A percentile compares a stretch with the other conserved stretches of the same genome.
These are phyloP conservation scores for Ormosia emarginata DNA, from an alignment of 306 rosid genomes.

Conservation along the genomic window DNA sequence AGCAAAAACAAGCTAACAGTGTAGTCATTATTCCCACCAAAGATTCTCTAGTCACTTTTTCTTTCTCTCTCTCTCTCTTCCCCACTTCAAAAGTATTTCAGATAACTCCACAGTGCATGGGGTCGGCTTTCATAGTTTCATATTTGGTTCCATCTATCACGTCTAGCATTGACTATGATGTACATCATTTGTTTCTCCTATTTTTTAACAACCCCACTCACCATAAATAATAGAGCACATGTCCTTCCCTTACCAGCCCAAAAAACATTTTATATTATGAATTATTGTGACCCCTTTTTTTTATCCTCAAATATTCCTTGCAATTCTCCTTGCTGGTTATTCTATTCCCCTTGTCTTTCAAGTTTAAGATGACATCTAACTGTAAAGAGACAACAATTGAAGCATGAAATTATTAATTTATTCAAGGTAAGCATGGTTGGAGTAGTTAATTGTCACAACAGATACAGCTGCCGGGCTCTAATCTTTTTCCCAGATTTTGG, in stretches of 20 bases:
- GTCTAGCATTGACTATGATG: conserved; percentile 15
- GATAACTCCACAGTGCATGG: conserved; percentile 43
- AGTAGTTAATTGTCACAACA: neutral
- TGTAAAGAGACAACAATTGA: neutral
- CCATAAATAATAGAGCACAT: conserved; percentile 22
- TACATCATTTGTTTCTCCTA: conserved; percentile 24
- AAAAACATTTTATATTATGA: neutral
- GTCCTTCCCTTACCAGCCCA: conserved; percentile 1
- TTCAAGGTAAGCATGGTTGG: neutral
- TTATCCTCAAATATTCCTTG: neutral
- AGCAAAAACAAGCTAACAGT: conserved; percentile 27
- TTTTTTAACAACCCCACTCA: conserved; percentile 32
- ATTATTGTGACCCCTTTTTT: conserved; percentile 1
- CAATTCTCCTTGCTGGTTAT: neutral
- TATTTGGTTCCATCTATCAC: conserved; percentile 36
- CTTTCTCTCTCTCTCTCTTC: conserved; percentile 2
- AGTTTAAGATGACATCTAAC: neutral
- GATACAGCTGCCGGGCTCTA: neutral
- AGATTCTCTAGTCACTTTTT: conserved; percentile 37
- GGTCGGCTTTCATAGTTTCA: conserved; percentile 35
- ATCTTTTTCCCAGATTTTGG: neutral
- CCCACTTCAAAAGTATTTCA: conserved; percentile 27
- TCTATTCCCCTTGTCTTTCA: conserved; percentile 7
- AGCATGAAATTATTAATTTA: neutral
- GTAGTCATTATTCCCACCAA: conserved; percentile 37